Base-by-base conservation (phyloP, 345 rosid genomes). In the Rhodamnia rubescens region DNA sequence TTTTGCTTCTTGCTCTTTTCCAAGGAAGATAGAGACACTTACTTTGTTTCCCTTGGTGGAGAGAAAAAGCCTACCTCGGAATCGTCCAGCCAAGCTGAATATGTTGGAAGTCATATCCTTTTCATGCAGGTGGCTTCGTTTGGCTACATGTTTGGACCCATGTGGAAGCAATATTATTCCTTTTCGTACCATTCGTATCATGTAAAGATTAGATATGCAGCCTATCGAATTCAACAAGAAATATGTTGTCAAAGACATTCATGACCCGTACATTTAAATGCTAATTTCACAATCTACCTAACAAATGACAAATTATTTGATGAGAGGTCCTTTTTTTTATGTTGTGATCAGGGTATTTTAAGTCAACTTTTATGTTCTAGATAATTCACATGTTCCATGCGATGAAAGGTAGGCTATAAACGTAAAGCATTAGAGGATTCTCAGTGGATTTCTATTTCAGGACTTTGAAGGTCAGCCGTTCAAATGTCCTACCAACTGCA, bases 401-500 rank as follows among this genome's bases (percentile, higher is more conserved):
- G 32, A 0, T 59, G 74, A n/a, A 58, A 58, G 3, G 69, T 59
- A 0, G 16, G 69, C 18, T n/a, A 12, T 59, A 27, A 2, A 7
- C 4, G 9, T 1, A 27, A 59, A 27, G 74, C 10, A 27, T 27
- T 27, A 13, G 74, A 59, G 20, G 74, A 29, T 27, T 6, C 20
- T 27, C 20, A 6, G 18, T 59, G 74, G 9, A 59, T 27, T 61
- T 61, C 40, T 10, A 14, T 20, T 29, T 29, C 14, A 3, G 40
- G 40, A 18, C 40, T 58, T n/a, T 58, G 69, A 58, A n/a, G 32
- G 36, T n/a, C 32, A 58, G 14, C 13, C 16, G 32, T 58, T 58
- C 21, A 61, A 52, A 61, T 61, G 5, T 29, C 2, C 22, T 42
- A 29, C 74, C 21, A 3, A 61, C 42, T 0, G 1, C 0, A 0